phyloP scores from a whole-genome alignment of 78 protist species.

The Planoprotostelium fungivorum region DNA sequence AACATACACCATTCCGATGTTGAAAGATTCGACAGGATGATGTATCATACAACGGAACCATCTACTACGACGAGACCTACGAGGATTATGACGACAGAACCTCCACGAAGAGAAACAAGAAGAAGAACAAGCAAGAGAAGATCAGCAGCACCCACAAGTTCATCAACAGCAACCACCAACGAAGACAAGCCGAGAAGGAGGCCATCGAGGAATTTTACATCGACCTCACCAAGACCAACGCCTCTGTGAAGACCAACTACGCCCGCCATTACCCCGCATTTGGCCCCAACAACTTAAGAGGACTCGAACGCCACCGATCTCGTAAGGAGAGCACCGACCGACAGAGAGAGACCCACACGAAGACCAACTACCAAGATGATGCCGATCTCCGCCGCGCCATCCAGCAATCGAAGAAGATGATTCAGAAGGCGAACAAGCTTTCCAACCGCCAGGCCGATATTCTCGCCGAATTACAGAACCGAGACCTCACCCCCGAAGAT shows the following conservation, averaged over 20 bases:
- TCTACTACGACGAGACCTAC: background rate
- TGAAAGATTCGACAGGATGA: too few relatives aligned
- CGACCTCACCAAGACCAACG: background rate
- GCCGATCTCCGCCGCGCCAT: background rate
- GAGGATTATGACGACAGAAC: background rate
- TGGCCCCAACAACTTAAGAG: background rate
- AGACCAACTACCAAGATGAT: background rate
- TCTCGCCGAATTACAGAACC: constrained; percentile 23
- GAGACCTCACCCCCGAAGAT: constrained; percentile 61
- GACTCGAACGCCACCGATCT: background rate
- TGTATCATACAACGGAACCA: too few relatives aligned
- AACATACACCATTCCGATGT: too few relatives aligned
- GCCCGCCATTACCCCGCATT: background rate
- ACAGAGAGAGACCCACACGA: background rate
- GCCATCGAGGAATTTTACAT: background rate
- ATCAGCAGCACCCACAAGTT: background rate
- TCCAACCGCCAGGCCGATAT: background rate
- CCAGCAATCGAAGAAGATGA: background rate
- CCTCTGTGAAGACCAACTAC: background rate
- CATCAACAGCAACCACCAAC: background rate
- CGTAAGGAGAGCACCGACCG: background rate
- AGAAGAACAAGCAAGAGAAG: background rate
- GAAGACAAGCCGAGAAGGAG: background rate
- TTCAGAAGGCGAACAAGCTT: background rate
- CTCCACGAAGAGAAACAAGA: background rate